Percentiles rank a stretch among this genome's conserved stretches.
phyloP scores from a whole-genome alignment of 2,329 filamentous ascomycete species.

The Verticillium dahliae region DNA sequence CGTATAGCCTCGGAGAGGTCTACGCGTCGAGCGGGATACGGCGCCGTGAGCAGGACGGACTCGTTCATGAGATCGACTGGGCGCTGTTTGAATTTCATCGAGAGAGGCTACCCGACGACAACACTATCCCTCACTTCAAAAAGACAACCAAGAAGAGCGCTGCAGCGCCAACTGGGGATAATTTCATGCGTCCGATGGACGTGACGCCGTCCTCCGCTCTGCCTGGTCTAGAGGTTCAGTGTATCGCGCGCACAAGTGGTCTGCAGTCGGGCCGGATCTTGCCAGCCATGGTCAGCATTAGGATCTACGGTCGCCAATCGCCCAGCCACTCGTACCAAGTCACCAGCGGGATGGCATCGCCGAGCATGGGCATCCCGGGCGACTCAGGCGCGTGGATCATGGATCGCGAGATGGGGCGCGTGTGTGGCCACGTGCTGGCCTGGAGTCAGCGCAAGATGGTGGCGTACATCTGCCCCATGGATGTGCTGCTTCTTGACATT shows the following conservation, averaged over 20 bases:
- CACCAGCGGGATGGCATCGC: conserved; percentile 25
- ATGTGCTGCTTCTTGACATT: conserved; percentile 80
- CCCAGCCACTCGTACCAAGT: conserved; percentile 68
- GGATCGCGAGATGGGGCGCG: conserved; percentile 66
- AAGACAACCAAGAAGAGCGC: not conserved
- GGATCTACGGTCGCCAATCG: conserved; percentile 76
- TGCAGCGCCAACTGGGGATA: conserved; percentile 15
- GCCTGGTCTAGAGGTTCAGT: conserved; percentile 75
- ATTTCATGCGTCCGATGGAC: conserved; percentile 45
- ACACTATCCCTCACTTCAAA: conserved; percentile 48
- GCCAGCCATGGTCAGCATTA: conserved; percentile 73
- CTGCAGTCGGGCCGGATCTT: conserved; percentile 73
- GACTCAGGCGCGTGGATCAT: conserved; percentile 94
- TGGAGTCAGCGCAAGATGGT: conserved; percentile 75
- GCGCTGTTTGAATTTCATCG: conserved; percentile 76
- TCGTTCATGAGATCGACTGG: conserved; percentile 93
- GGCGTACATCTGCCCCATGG: conserved; percentile 94
- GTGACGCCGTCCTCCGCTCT: conserved; percentile 56
- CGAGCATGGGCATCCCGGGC: conserved; percentile 62
- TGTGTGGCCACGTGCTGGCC: conserved; percentile 86
- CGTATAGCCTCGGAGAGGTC: conserved; percentile 73
- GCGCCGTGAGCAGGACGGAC: conserved; percentile 61
- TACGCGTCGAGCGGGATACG: conserved; percentile 88
- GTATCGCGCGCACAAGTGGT: conserved; percentile 80
- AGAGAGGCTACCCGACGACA: conserved; percentile 63